Evolutionary conservation across 768 basidiomycete species (phyloP), one percentile per base, ranked within the genome.

Genomic region (Leccinellum albellum): DNA sequence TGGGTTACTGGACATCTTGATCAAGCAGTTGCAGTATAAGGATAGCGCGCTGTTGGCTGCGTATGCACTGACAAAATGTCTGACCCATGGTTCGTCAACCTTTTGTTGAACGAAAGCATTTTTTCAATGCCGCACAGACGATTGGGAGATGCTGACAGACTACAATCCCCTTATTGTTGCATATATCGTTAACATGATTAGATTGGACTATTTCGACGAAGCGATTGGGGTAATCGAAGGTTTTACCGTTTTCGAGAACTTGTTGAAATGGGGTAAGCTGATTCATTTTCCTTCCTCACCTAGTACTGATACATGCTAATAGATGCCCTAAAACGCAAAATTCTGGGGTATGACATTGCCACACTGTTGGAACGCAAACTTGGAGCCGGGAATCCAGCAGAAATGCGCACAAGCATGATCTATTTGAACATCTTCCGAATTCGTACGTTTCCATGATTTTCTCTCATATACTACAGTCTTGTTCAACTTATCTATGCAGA

Each of bases 161-260:
- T 28, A 31, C 12, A 33, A 56, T 35, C 56, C 56, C 6, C 35
- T 40, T 20, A 17, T 61, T n/a, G 57, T 58, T 31, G 60, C 58
- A 28, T 56, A 60, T 37, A 58, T 66, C 42, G 64, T 66, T 26
- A 64, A 66, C 14, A 66, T 66, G 65, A 61, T 66, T 5, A 54
- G 62, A 48, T 26, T 66, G 45, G 62, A 64, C 53, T 64, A 61
- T 44, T 66, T 66, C 42, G 65, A 66, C n/a, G 65, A 66, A n/a
- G 64, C 65, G 2, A 46, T 66, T 15, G 65, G 65, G 21, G 24
- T 61, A n/a, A 49, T 54, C 1, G 64, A 61, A 45, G 65, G 65
- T 5, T 66, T 61, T 35, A 55, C 52, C n/a, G 54, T 61, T 10
- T 63, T 63, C n/a, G 50, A 54, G 33, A 51, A 58, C 9, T 33